phyloP scores from a whole-genome alignment of 83 land plant species.

The Picea abies region DNA sequence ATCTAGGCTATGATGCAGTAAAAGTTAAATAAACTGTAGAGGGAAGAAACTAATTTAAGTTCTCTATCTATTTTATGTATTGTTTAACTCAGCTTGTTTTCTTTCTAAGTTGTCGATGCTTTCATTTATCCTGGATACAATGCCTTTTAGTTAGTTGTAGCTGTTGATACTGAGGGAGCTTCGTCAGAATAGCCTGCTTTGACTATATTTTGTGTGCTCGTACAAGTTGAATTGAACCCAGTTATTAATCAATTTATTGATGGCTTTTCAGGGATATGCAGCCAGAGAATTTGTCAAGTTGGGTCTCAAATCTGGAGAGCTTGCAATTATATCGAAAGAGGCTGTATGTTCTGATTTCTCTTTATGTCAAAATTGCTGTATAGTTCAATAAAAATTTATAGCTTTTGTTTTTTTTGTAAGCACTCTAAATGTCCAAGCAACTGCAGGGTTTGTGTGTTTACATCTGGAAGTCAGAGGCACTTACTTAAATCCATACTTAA shows the following conservation, averaged over 20 bases:
- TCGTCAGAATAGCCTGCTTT: background rate
- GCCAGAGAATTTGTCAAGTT: slow-evolving; percentile 92
- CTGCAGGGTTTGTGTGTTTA: slow-evolving; percentile 4
- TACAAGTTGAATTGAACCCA: background rate
- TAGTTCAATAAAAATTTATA: background rate
- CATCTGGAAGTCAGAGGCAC: background rate
- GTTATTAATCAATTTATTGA: background rate
- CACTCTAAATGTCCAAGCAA: background rate
- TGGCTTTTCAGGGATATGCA: slow-evolving; percentile 84
- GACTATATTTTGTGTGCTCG: background rate
- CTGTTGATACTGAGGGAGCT: background rate
- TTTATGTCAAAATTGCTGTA: background rate
- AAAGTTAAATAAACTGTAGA: background rate
- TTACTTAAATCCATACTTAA: background rate
- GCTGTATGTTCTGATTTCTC: slow-evolving; percentile 54
- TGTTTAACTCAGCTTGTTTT: background rate
- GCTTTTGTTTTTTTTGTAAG: background rate
- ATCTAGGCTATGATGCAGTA: background rate
- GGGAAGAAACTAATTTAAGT: background rate
- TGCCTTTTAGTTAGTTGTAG: background rate
- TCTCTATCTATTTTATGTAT: background rate
- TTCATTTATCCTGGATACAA: background rate
- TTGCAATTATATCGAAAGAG: slow-evolving; percentile 95
- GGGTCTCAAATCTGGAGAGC: slow-evolving; percentile 84
- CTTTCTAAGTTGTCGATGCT: background rate